Evolutionary conservation across 345 rosid genomes (phyloP).

Genomic region (Syzygium jambos): DNA sequence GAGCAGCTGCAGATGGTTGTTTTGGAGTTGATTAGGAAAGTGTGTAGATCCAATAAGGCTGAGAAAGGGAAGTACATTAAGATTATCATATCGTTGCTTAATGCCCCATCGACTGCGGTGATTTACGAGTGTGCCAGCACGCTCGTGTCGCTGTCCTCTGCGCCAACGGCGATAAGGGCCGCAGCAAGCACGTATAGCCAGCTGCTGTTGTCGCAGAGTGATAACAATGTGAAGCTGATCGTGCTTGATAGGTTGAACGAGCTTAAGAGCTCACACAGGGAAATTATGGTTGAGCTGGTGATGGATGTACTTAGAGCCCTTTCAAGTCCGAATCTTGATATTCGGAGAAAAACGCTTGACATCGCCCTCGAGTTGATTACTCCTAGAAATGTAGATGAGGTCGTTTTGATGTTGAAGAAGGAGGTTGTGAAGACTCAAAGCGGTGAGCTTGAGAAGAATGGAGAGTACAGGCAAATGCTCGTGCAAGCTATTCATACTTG

Average conservation of each 20-base stretch:
- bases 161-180: constrained; percentile 79
- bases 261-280: constrained; percentile 62
- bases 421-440: constrained; percentile 89
- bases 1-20: constrained; percentile 21
- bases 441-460: constrained; percentile 88
- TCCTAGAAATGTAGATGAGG: constrained; percentile 69
- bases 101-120: constrained; percentile 15
- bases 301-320: constrained; percentile 96
- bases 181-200: constrained; percentile 84
- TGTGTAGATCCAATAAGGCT: constrained; percentile 12
- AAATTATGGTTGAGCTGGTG: constrained; percentile 75
- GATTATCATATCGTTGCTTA: constrained; percentile 11
- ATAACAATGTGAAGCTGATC: constrained; percentile 85
- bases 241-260: constrained; percentile 77
- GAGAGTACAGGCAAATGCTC: constrained; percentile 88
- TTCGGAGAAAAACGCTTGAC: constrained; percentile 76
- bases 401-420: constrained; percentile 71
- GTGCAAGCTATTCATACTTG: constrained; percentile 90
- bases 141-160: constrained; percentile 83
- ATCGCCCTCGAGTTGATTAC: constrained; percentile 79
- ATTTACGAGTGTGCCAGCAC: constrained; percentile 32
- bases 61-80: constrained; percentile 20
- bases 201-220: constrained; percentile 81
- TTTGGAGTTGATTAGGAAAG: constrained; percentile 14
- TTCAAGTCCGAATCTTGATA: constrained; percentile 79